Evolutionary conservation across 768 basidiomycete genomes (phyloP).

Genomic region (Mycena chlorophos): DNA sequence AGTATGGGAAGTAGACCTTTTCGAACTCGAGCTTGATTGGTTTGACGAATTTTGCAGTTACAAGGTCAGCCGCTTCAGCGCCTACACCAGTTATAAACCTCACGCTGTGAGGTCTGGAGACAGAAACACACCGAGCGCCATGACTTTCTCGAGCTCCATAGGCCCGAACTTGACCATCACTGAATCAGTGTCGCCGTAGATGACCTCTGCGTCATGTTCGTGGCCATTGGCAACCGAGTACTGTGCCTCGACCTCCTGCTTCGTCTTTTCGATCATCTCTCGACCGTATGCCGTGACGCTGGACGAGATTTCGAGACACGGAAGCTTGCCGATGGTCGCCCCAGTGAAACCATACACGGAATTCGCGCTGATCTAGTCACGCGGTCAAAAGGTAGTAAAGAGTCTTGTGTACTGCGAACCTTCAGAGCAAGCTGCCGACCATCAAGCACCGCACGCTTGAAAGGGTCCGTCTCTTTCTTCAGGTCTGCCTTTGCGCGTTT

Average conservation of each 20-base stretch:
- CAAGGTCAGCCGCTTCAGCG: slow-evolving; percentile 87
- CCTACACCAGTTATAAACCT: slow-evolving; percentile 45
- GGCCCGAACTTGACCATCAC: slow-evolving; percentile 99
- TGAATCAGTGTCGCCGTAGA: slow-evolving; percentile 99
- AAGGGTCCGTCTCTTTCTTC: slow-evolving; percentile 95
- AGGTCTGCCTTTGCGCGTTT: slow-evolving; percentile 95
- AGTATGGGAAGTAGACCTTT: slow-evolving; percentile 97
- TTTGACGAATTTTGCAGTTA: slow-evolving; percentile 86
- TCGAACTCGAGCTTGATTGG: slow-evolving; percentile 99
- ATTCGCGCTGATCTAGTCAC: slow-evolving; percentile 82
- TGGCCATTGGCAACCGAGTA: slow-evolving; percentile 86
- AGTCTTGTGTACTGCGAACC: too few species aligned
- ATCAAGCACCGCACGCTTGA: slow-evolving; percentile 95
- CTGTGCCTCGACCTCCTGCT: slow-evolving; percentile 83
- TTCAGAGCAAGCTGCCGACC: slow-evolving; percentile 97
- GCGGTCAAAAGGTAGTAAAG: background rate
- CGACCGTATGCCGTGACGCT: slow-evolving; percentile 95
- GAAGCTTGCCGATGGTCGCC: slow-evolving; percentile 94
- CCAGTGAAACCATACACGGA: slow-evolving; percentile 99
- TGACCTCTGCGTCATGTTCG: slow-evolving; percentile 85
- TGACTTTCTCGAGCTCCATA: slow-evolving; percentile 79
- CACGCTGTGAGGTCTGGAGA: too few species aligned
- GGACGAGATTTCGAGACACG: slow-evolving; percentile 94
- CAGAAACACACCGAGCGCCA: slow-evolving; percentile 73
- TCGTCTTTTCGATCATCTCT: background rate